phyloP scores from a whole-genome alignment of 306 rosid genomes.

The Prinsepia uniflora region DNA sequence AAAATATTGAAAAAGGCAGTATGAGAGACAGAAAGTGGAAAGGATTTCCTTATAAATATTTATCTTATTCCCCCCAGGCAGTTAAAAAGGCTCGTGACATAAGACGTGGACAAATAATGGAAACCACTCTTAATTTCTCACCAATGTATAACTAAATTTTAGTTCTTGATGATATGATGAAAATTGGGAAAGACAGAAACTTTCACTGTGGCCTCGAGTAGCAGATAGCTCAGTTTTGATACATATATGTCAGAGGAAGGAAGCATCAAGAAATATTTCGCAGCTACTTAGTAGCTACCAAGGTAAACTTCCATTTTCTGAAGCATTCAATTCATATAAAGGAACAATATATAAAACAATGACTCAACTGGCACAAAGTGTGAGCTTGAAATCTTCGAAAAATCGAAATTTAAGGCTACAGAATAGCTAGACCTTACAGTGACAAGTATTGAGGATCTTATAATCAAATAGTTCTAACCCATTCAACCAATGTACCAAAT shows the following conservation, averaged over 20 bases:
- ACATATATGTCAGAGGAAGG: not conserved
- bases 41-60: not conserved
- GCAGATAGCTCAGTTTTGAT: conserved; percentile 1
- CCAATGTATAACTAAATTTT: not conserved
- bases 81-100: conserved; percentile 11
- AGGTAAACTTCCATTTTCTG: not conserved
- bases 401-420: not conserved
- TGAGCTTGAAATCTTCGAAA: not conserved
- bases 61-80: not conserved
- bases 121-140: not conserved
- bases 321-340: not conserved
- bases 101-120: not conserved
- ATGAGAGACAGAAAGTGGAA: not conserved
- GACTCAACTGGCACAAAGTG: conserved; percentile 2
- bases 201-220: conserved; percentile 2
- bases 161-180: not conserved
- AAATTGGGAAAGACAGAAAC: not conserved
- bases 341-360: not conserved
- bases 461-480: not conserved
- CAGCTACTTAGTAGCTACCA: not conserved
- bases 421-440: not conserved
- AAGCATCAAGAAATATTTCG: not conserved
- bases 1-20: conserved; percentile 10
- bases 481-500: not conserved
- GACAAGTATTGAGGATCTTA: not conserved